Conservation (phyloP, 345 rosid species). For the Pistacia vera region DNA sequence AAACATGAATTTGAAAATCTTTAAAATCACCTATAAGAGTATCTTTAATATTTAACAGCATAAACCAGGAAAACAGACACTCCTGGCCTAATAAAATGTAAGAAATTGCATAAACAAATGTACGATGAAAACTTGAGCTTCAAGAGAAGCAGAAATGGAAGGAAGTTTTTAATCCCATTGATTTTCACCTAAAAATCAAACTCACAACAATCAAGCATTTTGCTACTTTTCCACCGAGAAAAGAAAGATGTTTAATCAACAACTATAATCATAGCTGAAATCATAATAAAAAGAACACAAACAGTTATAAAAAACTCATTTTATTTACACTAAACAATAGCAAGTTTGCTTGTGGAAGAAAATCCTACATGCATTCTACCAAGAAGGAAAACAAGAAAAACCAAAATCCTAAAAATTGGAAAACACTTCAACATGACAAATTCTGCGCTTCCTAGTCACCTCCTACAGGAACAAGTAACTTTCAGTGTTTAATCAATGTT, state of each 20-base stretch:
- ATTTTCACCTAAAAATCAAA: background rate
- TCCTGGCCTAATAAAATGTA: background rate
- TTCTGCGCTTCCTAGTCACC: background rate
- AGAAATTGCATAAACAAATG: background rate
- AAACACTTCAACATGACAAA: background rate
- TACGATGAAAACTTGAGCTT: background rate
- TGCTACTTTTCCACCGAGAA: background rate
- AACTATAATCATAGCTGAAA: conserved; percentile 7
- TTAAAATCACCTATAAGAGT: background rate
- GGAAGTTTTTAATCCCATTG: background rate
- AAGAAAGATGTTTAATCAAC: conserved; percentile 3
- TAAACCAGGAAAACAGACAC: background rate
- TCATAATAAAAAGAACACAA: background rate
- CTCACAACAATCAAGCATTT: background rate
- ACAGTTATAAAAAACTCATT: background rate
- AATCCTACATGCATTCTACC: background rate
- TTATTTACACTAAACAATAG: background rate
- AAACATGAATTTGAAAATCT: background rate
- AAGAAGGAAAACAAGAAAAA: background rate
- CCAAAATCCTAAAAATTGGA: background rate
- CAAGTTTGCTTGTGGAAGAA: background rate
- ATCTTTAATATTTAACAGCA: background rate
- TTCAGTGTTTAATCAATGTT: background rate
- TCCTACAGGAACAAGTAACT: background rate
- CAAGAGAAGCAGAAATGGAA: background rate